Conservation (phyloP, 2,329 filamentous ascomycete species). For the Ceratocystis papillata region DNA sequence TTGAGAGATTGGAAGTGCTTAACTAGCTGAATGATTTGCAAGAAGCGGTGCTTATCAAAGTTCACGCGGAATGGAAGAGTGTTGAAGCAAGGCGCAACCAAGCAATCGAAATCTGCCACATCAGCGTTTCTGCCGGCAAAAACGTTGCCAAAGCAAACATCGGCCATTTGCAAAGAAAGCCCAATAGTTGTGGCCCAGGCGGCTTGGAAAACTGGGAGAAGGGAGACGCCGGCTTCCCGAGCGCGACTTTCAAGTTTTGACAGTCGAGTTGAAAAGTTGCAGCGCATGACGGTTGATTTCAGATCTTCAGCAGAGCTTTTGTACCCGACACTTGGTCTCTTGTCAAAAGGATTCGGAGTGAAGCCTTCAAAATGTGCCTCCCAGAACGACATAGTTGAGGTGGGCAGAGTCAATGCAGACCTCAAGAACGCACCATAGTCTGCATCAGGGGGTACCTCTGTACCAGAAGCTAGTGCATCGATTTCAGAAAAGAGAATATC, state of each 20-base stretch:
- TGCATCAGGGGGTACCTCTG: slow-evolving; percentile 39
- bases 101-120: slow-evolving; percentile 53
- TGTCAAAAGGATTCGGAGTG: slow-evolving; percentile 35
- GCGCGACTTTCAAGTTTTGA: slow-evolving; percentile 1
- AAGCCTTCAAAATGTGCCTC: slow-evolving; percentile 36
- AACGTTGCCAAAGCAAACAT: slow-evolving; percentile 81
- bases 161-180: slow-evolving; percentile 43
- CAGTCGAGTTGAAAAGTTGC: neutral
- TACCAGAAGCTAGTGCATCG: slow-evolving; percentile 44
- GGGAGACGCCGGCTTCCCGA: slow-evolving; percentile 39
- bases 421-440: slow-evolving; percentile 55
- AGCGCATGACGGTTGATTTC: neutral
- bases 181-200: slow-evolving; percentile 59
- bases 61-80: slow-evolving; percentile 62
- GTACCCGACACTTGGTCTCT: slow-evolving; percentile 21
- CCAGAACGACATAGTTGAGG: slow-evolving; percentile 57
- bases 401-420: slow-evolving; percentile 42
- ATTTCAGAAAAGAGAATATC: slow-evolving; percentile 58
- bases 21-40: slow-evolving; percentile 39
- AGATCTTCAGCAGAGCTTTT: slow-evolving; percentile 10
- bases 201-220: slow-evolving; percentile 59
- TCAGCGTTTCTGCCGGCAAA: slow-evolving; percentile 63
- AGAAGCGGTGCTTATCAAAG: slow-evolving; percentile 39
- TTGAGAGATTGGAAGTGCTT: slow-evolving; percentile 52
- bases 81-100: slow-evolving; percentile 89